These are phyloP conservation scores for Yamadazyma endophytica DNA, from an alignment of 805 yeast genomes.

Conservation along the genomic window DNA sequence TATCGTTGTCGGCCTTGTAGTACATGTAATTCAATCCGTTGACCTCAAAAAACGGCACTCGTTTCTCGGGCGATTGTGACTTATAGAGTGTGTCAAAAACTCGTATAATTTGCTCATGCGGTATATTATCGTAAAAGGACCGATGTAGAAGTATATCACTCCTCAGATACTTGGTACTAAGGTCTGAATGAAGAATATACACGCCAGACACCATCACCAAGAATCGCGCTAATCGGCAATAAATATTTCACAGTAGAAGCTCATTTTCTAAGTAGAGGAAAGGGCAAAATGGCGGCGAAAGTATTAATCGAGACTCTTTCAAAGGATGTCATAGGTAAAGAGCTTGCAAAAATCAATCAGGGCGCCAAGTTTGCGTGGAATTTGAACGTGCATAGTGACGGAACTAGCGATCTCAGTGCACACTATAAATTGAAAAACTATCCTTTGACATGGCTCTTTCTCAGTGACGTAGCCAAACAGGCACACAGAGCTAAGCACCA, in stretches of 20 bases:
- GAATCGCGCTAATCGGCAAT: no score
- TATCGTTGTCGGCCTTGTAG: slow-evolving; percentile 41
- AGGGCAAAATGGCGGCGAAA: no score
- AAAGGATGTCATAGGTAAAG: no score
- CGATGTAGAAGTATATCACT: slow-evolving; percentile 34
- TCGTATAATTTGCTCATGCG: slow-evolving; percentile 17
- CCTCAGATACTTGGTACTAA: slow-evolving; percentile 18
- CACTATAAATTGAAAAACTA: slow-evolving; percentile 42
- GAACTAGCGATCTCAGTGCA: slow-evolving; percentile 1
- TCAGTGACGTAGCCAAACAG: slow-evolving; percentile 53
- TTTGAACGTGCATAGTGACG: no score
- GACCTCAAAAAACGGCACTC: slow-evolving; percentile 41
- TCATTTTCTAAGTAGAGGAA: no score
- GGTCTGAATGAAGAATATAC: slow-evolving; percentile 31
- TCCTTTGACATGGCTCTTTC: slow-evolving; percentile 64
- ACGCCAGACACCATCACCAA: slow-evolving; percentile 35
- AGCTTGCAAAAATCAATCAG: no score
- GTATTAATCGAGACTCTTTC: no score
- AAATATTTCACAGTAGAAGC: no score
- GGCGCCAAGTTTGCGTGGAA: no score
- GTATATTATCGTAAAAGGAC: slow-evolving; percentile 28
- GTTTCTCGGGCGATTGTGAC: slow-evolving; percentile 15
- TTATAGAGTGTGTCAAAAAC: slow-evolving; percentile 22
- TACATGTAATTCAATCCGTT: slow-evolving; percentile 56
- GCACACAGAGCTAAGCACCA: slow-evolving; percentile 64